Evolutionary conservation across 495 filamentous ascomycete genomes (phyloP), one percentile per base, ranked within the genome.

Genomic region (Cercophora samala): DNA sequence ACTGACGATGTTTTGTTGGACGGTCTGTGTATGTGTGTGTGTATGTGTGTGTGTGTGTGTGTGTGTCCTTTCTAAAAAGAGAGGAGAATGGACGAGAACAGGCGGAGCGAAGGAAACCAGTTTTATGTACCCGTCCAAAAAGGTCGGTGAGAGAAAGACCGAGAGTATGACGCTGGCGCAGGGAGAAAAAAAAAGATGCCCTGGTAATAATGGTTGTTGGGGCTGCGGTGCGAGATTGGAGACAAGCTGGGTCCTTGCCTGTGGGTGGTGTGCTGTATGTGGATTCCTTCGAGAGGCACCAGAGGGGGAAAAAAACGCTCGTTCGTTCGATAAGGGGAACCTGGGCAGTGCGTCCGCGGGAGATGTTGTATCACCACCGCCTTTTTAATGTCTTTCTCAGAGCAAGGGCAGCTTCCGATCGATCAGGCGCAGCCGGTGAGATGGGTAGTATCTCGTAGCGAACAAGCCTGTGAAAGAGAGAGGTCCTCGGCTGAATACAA

Each of bases 291-390:
- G 53, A 56, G 53, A 56, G 53, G 1, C 8, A 56, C n/a, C n/a
- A 56, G 3, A 23, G 53, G 22, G 6, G 18, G 22, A 56, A 56
- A 56, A 56, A 23, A 2, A 56, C n/a, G 53, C 37, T 46, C 13
- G 37, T 9, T 46, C 9, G 37, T 18, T 46, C 37, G 37, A 46
- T 46, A 46, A 46, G 37, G 37, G 37, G 37, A 46, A 46, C 37
- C 6, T 46, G 37, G 37, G 37, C 37, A 46, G 11, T 46, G 37
- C 37, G 37, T 46, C 37, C 53, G 22, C 53, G n/a, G 53, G 22
- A 19, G 53, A 9, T 56, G 53, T 56, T 56, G 53, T 56, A 56
- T 56, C 53, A 56, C 53, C 53, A 56, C 53, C 53, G 5, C 22
- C 22, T 56, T 56, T 56, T 46, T 56, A n/a, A 6, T 56, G 5